A percentile compares a stretch with the other conserved stretches of the same genome.
Conservation (phyloP, 176 grass and related monocot species). For the Oryza officinalis region DNA sequence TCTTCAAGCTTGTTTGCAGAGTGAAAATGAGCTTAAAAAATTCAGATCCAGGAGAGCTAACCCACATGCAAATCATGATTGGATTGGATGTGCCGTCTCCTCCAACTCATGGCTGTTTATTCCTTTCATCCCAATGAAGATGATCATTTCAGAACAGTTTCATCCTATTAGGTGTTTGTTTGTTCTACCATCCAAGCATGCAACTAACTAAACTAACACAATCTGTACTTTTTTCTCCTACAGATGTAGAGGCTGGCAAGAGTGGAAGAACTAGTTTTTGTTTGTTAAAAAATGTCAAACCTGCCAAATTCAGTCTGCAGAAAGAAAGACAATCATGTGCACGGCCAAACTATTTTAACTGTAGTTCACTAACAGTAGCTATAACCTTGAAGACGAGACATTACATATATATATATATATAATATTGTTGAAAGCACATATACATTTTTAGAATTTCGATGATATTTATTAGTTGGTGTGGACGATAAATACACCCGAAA, state of each 20-base stretch:
- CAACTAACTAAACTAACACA: not conserved
- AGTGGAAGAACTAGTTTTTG: not conserved
- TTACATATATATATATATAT: too few species aligned
- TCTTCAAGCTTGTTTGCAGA: not conserved
- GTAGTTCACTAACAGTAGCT: not conserved
- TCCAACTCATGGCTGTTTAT: conserved; percentile 5
- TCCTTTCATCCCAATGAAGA: not conserved
- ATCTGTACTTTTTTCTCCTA: not conserved
- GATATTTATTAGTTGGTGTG: too few species aligned
- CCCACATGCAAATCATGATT: conserved; percentile 37
- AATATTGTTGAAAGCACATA: too few species aligned
- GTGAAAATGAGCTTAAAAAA: not conserved
- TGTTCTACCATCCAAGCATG: not conserved
- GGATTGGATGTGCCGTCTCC: not conserved
- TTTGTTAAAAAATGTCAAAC: not conserved
- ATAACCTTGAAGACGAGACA: not conserved
- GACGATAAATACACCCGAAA: too few species aligned
- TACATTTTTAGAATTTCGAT: too few species aligned
- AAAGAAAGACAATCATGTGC: not conserved
- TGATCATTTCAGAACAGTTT: not conserved
- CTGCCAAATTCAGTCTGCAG: not conserved
- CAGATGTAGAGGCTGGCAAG: not conserved
- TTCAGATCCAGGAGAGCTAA: not conserved
- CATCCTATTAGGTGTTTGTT: not conserved
- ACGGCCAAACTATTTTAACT: too few species aligned